Conservation (phyloP, 495 filamentous ascomycete genomes). For the Penicillium parvum region DNA sequence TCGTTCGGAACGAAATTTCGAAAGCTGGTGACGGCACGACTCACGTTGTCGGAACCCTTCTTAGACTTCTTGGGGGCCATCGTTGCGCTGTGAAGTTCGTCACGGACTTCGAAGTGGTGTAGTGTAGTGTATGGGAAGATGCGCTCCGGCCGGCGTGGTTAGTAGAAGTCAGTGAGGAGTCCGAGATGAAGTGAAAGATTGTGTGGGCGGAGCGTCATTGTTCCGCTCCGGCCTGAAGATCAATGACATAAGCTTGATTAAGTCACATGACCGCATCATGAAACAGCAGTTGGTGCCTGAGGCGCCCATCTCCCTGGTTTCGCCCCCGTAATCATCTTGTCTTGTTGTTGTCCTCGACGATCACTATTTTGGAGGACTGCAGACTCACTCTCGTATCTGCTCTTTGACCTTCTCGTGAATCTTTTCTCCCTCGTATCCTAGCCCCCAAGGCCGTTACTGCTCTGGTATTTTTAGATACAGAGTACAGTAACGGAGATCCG, state of each 20-base stretch:
- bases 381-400: too few species aligned
- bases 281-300: too few species aligned
- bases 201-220: constrained; percentile 3
- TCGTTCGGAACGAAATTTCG: background rate
- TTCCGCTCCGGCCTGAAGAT: constrained; percentile 4
- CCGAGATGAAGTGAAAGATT: constrained; percentile 19
- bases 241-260: too few species aligned
- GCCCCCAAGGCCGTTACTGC: constrained; percentile 15
- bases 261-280: background rate
- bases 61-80: constrained; percentile 95
- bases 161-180: constrained; percentile 14
- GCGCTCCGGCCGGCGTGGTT: constrained; percentile 36
- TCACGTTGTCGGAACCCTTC: constrained; percentile 76
- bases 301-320: too few species aligned
- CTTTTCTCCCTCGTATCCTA: constrained; percentile 6
- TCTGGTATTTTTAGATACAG: constrained; percentile 27
- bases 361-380: too few species aligned
- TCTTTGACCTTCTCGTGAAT: background rate
- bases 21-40: background rate
- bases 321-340: background rate
- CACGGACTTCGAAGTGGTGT: constrained; percentile 19
- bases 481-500: constrained; percentile 19
- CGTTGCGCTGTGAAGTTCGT: constrained; percentile 43
- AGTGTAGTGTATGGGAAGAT: constrained; percentile 18
- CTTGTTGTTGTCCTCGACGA: background rate